These are phyloP conservation scores for Excoecaria agallocha DNA, from an alignment of 345 rosid genomes.

Conservation along the genomic window DNA sequence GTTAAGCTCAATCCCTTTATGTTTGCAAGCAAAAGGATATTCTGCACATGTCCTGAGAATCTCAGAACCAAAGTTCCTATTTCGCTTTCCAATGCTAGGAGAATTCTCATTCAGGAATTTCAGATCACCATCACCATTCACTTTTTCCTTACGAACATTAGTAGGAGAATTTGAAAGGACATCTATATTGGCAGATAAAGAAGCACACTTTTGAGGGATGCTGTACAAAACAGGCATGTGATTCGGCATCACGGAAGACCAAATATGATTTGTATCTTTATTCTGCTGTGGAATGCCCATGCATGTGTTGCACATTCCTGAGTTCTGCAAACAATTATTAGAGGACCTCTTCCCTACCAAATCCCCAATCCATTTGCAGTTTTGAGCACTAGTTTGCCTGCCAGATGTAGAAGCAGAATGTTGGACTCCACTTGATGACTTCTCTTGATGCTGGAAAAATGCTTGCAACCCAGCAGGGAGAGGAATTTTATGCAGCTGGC, in stretches of 20 bases:
- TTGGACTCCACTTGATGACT: conserved; percentile 37
- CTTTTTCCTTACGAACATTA: conserved; percentile 30
- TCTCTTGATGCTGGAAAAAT: conserved; percentile 45
- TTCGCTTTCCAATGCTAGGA: conserved; percentile 43
- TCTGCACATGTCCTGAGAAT: conserved; percentile 34
- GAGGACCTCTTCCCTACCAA: conserved; percentile 38
- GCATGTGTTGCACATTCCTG: conserved; percentile 45
- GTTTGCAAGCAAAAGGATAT: conserved; percentile 49
- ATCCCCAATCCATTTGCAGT: conserved; percentile 48
- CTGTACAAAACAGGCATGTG: conserved; percentile 37
- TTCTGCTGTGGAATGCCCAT: conserved; percentile 43
- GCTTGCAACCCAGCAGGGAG: conserved; percentile 35
- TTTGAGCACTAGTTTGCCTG: conserved; percentile 35
- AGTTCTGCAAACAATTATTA: conserved; percentile 29
- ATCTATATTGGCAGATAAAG: conserved; percentile 35
- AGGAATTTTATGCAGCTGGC: conserved; percentile 41
- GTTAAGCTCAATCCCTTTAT: conserved; percentile 31
- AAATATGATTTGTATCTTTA: conserved; percentile 46
- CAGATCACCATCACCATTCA: conserved; percentile 29
- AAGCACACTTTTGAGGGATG: conserved; percentile 32
- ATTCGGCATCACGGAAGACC: conserved; percentile 52
- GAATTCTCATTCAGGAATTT: conserved; percentile 40
- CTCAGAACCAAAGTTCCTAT: conserved; percentile 44
- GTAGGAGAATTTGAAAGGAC: conserved; percentile 35
- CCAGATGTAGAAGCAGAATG: conserved; percentile 41